Conservation (phyloP, 179 eudicot species). For the Gypsophila paniculata region DNA sequence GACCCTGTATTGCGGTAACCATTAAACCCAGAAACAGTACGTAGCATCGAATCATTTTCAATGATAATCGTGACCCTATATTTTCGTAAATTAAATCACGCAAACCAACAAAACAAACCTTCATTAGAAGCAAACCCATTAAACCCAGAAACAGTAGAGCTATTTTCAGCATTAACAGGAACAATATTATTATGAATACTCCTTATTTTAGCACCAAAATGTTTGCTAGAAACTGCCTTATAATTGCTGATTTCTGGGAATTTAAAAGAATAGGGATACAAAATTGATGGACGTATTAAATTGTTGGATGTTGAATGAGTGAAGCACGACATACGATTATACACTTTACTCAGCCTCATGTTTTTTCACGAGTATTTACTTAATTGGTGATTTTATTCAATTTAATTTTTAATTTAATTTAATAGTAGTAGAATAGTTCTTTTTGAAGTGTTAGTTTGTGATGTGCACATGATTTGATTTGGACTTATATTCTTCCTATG, state of each 20-base stretch:
- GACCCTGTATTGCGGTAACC: no score
- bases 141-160: conserved; percentile 19
- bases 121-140: conserved; percentile 40
- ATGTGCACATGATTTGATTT: no score
- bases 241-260: conserved; percentile 12
- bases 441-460: no score
- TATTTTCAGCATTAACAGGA: conserved; percentile 41
- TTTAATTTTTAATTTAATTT: no score
- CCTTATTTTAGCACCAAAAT: conserved; percentile 16
- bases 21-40: no score
- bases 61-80: no score
- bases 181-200: conserved; percentile 33
- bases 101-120: conserved; percentile 34
- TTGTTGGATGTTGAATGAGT: conserved; percentile 28
- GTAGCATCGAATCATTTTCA: no score
- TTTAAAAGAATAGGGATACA: conserved; percentile 29
- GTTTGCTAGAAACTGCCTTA: conserved; percentile 13
- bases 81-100: no score
- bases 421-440: no score
- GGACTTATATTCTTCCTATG: no score
- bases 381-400: no score
- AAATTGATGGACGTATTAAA: conserved; percentile 20
- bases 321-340: conserved; percentile 38
- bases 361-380: no score
- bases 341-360: conserved; percentile 43